Percentiles rank a stretch among this genome's conserved stretches.
phyloP scores from a whole-genome alignment of 2,329 filamentous ascomycete genomes.

The Cadophora luteo-olivacea region DNA sequence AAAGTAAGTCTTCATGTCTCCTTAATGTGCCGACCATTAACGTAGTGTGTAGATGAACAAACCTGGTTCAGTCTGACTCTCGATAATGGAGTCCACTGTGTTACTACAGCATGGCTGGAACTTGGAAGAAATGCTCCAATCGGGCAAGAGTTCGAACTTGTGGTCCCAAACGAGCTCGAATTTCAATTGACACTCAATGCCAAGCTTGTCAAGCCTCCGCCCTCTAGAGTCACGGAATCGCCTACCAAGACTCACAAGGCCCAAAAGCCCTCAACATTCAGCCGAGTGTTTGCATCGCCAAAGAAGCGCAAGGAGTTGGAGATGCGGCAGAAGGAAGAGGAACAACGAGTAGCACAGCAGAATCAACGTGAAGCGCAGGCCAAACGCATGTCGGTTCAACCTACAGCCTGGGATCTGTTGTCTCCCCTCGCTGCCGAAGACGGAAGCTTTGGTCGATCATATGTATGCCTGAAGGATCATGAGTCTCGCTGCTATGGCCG shows the following conservation, averaged over 20 bases:
- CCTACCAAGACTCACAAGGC: slow-evolving; percentile 69
- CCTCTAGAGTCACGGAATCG: slow-evolving; percentile 58
- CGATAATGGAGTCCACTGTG: slow-evolving; percentile 98
- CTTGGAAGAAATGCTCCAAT: slow-evolving; percentile 91
- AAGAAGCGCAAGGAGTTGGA: slow-evolving; percentile 98
- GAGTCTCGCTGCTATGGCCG: slow-evolving; percentile 88
- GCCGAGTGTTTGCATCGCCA: slow-evolving; percentile 89
- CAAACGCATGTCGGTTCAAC: slow-evolving; percentile 66
- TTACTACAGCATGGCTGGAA: slow-evolving; percentile 95
- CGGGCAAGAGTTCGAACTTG: slow-evolving; percentile 96
- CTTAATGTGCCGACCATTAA: slow-evolving; percentile 30
- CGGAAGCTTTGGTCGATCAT: slow-evolving; percentile 92
- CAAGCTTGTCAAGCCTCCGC: slow-evolving; percentile 83
- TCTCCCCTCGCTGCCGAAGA: slow-evolving; percentile 88
- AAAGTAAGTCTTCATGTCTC: slow-evolving; percentile 68
- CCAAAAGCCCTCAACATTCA: slow-evolving; percentile 86
- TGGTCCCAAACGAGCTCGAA: slow-evolving; percentile 96
- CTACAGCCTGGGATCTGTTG: slow-evolving; percentile 84
- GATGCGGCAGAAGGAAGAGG: slow-evolving; percentile 80
- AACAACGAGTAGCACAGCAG: slow-evolving; percentile 69
- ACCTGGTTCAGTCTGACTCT: slow-evolving; percentile 95
- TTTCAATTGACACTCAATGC: slow-evolving; percentile 98
- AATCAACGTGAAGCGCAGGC: slow-evolving; percentile 69
- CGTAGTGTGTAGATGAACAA: slow-evolving; percentile 70
- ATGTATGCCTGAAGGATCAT: slow-evolving; percentile 92